phyloP scores from a whole-genome alignment of 441 rosid genomes.

The Kokia cookei region DNA sequence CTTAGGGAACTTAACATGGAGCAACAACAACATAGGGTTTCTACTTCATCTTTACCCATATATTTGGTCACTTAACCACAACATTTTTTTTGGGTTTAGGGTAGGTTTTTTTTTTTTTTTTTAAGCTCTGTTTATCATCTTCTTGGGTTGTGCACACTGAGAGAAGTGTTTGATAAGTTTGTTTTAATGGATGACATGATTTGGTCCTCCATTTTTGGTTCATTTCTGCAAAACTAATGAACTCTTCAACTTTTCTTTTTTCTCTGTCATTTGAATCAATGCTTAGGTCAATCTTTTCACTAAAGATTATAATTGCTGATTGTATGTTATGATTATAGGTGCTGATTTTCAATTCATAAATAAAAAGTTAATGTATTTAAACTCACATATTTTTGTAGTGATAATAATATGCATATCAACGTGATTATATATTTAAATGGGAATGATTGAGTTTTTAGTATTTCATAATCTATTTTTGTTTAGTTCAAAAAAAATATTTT shows the following conservation, averaged over 20 bases:
- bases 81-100: background rate
- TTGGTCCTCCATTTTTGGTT: background rate
- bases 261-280: no score
- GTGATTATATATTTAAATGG: no score
- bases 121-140: background rate
- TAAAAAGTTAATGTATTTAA: no score
- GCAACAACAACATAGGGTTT: conserved; percentile 32
- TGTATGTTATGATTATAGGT: no score
- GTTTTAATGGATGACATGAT: background rate
- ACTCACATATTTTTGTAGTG: no score
- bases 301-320: no score
- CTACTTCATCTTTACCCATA: conserved; percentile 58
- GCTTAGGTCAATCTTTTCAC: no score
- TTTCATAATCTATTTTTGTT: no score
- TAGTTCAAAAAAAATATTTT: no score
- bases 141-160: conserved; percentile 11
- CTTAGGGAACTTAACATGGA: conserved; percentile 77
- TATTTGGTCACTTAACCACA: conserved; percentile 52
- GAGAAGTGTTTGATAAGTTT: background rate
- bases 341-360: no score
- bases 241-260: background rate
- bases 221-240: background rate
- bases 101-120: background rate
- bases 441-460: no score
- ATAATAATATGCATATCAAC: no score